Conservation (phyloP, 2,329 filamentous ascomycete genomes). For the Paracoccidioides brasiliensis region DNA sequence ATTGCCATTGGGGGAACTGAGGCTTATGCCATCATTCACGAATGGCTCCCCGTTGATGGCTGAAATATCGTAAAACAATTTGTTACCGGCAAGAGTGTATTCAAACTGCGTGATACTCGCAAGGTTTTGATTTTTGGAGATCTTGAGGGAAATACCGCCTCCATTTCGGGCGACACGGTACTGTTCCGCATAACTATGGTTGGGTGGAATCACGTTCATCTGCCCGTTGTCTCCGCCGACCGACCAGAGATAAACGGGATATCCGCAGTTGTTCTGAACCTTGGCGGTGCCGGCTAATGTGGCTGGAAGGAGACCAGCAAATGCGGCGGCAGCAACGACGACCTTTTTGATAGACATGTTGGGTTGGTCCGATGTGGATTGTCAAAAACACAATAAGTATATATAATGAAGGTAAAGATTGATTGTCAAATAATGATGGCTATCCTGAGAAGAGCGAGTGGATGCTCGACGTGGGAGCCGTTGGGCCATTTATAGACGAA, state of each 20-base stretch:
- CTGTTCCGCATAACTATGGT: constrained; percentile 23
- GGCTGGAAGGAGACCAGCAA: constrained; percentile 21
- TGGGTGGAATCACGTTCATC: constrained; percentile 24
- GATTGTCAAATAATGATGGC: constrained; percentile 1
- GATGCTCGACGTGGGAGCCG: neutral
- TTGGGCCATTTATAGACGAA: constrained; percentile 12
- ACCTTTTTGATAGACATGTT: constrained; percentile 27
- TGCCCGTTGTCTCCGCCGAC: constrained; percentile 20
- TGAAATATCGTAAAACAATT: constrained; percentile 30
- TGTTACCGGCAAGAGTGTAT: constrained; percentile 22
- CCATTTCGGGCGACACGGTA: constrained; percentile 26
- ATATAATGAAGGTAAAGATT: neutral
- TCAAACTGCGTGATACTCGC: constrained; percentile 31
- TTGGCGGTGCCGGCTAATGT: constrained; percentile 17
- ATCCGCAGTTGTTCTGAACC: constrained; percentile 28
- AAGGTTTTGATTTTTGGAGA: constrained; percentile 21
- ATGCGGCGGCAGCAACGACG: constrained; percentile 20
- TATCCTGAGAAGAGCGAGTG: constrained; percentile 3
- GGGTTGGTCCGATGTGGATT: neutral
- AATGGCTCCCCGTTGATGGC: constrained; percentile 27
- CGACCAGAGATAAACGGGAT: constrained; percentile 30
- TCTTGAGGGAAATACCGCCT: constrained; percentile 32
- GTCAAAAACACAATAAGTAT: neutral
- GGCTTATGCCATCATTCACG: constrained; percentile 23
- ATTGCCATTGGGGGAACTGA: constrained; percentile 17